Evolutionary conservation across 257 asterid genomes (phyloP).

Genomic region (Przewalskia tangutica): DNA sequence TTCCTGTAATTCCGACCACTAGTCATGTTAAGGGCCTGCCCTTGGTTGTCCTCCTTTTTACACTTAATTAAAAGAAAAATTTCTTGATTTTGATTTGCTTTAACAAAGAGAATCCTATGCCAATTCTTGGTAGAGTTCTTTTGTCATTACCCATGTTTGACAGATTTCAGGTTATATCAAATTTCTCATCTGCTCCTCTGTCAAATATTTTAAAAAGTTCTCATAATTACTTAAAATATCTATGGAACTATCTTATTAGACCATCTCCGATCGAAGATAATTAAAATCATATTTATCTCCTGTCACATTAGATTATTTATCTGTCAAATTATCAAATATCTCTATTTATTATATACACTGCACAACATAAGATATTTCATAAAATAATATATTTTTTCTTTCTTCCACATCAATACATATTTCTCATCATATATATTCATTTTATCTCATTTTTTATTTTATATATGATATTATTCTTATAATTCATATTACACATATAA

Average conservation of each 20-base stretch:
- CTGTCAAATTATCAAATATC: too few species aligned
- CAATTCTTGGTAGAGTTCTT: neutral
- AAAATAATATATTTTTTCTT: too few species aligned
- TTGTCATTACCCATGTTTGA: neutral
- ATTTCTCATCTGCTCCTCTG: neutral
- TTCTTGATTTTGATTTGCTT: neutral
- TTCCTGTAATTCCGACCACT: slow-evolving; percentile 1
- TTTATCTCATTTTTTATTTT: too few species aligned
- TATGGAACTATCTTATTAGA: neutral
- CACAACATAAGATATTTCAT: too few species aligned
- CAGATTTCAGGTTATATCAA: neutral
- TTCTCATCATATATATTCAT: too few species aligned
- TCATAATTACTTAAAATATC: neutral
- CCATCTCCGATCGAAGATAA: too few species aligned
- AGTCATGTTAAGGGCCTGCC: neutral
- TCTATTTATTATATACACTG: too few species aligned
- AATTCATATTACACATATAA: too few species aligned
- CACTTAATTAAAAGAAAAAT: neutral
- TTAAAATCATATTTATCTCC: too few species aligned
- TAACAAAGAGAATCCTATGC: neutral
- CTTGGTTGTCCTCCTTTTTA: neutral
- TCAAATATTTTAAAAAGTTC: neutral
- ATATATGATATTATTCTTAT: too few species aligned
- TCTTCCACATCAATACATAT: too few species aligned
- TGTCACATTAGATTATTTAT: too few species aligned